Evolutionary conservation across 1,284 basidiomycete species (phyloP).

Genomic region (Ustilago cynodontis): DNA sequence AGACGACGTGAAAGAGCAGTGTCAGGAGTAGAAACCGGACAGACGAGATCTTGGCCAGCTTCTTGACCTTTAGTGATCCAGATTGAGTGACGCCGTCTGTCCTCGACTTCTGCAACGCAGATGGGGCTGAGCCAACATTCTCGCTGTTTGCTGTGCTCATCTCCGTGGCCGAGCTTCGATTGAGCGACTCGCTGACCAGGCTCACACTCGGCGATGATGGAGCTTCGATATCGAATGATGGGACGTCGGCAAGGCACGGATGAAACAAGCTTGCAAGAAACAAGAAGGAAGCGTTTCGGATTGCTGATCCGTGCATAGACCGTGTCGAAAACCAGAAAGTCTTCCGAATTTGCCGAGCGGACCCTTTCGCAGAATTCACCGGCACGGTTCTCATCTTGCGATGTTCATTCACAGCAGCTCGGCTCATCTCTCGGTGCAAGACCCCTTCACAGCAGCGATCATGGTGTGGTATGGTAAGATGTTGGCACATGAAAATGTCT

Average conservation of each 20-base stretch:
- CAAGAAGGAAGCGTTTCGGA: neutral
- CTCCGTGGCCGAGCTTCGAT: neutral
- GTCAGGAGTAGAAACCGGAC: conserved; percentile 74
- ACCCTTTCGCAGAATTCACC: conserved; percentile 8
- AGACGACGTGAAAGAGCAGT: conserved; percentile 61
- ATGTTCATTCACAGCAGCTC: too few species aligned
- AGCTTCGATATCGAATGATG: neutral
- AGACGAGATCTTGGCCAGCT: conserved; percentile 69
- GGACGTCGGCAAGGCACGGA: neutral
- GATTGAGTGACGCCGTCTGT: neutral
- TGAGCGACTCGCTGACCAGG: neutral
- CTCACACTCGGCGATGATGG: neutral
- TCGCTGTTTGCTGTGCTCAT: conserved; percentile 17
- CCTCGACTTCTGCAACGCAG: neutral
- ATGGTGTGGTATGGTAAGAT: too few species aligned
- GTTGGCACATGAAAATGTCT: neutral
- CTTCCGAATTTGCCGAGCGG: conserved; percentile 8
- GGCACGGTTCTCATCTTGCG: conserved; percentile 5
- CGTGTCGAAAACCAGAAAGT: neutral
- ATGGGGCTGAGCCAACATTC: neutral
- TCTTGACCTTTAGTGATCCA: conserved; percentile 8
- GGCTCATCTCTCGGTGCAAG: too few species aligned
- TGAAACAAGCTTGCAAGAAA: neutral
- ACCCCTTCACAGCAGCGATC: too few species aligned
- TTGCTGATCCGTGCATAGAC: conserved; percentile 4